A percentile compares a stretch with the other conserved stretches of the same genome.
Evolutionary conservation across 768 basidiomycete species (phyloP).

Genomic region (Tricholoma hemisulphureum): DNA sequence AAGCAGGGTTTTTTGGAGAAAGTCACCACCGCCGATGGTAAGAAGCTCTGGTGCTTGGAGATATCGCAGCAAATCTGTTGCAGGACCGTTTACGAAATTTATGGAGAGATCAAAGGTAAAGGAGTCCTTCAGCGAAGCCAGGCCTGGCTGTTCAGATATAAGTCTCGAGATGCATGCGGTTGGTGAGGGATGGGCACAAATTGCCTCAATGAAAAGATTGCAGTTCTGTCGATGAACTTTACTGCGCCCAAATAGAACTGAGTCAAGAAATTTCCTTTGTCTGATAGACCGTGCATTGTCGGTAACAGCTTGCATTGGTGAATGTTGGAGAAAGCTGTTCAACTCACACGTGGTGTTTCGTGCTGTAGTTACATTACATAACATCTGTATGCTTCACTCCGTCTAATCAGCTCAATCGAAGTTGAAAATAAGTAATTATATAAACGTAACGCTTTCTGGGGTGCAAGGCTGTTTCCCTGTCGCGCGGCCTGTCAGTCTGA

Average conservation of each 20-base stretch:
- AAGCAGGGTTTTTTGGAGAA: constrained; percentile 38
- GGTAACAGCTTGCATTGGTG: background rate
- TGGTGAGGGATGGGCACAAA: constrained; percentile 40
- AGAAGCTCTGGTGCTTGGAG: constrained; percentile 37
- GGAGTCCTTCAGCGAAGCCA: constrained; percentile 36
- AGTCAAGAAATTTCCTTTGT: constrained; percentile 34
- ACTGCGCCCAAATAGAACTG: constrained; percentile 29
- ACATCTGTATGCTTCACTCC: background rate
- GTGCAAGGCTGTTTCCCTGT: too few relatives aligned
- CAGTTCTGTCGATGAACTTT: constrained; percentile 24
- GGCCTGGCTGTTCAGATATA: constrained; percentile 34
- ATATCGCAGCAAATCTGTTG: constrained; percentile 35
- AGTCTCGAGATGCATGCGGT: constrained; percentile 37
- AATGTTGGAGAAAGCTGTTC: constrained; percentile 23
- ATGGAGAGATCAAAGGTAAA: constrained; percentile 39
- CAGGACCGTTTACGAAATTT: constrained; percentile 43
- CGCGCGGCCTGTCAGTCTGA: too few relatives aligned
- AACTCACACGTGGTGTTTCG: constrained; percentile 19
- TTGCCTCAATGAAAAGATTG: constrained; percentile 44
- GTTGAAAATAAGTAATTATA: background rate
- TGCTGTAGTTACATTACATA: background rate
- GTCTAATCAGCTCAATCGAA: background rate
- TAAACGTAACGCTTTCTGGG: too few relatives aligned
- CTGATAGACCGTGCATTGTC: constrained; percentile 18
- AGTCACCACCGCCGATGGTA: constrained; percentile 40